Conservation (phyloP, 768 basidiomycete genomes). For the Trametopsis cervina region DNA sequence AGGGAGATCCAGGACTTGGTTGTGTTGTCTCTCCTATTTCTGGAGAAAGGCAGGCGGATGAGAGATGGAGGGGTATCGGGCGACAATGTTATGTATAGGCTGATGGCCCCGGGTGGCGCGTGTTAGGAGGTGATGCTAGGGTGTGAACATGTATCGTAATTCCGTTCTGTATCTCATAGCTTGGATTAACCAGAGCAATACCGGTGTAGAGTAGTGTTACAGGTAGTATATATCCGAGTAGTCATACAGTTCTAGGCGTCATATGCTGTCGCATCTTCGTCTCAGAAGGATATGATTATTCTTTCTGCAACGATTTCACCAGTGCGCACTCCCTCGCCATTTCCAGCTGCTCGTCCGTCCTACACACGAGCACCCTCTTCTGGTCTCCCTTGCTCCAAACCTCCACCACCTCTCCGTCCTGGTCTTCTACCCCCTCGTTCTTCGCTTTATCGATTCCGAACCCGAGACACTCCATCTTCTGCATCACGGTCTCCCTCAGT, state of each 20-base stretch:
- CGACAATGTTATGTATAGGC: neutral
- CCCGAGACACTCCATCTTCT: constrained; percentile 54
- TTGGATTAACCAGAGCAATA: too few relatives aligned
- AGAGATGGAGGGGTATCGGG: constrained; percentile 9
- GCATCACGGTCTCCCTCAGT: constrained; percentile 52
- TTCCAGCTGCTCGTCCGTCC: constrained; percentile 15
- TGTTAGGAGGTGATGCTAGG: too few relatives aligned
- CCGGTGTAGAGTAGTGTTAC: too few relatives aligned
- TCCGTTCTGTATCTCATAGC: too few relatives aligned
- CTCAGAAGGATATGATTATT: too few relatives aligned
- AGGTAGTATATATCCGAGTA: too few relatives aligned
- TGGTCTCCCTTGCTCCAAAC: constrained; percentile 28
- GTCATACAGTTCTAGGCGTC: too few relatives aligned
- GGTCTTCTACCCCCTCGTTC: constrained; percentile 33
- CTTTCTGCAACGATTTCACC: constrained; percentile 11
- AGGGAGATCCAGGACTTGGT: constrained; percentile 30
- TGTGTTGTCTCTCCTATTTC: constrained; percentile 34
- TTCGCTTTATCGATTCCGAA: constrained; percentile 44
- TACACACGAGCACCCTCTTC: constrained; percentile 16
- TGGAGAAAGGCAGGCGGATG: constrained; percentile 33
- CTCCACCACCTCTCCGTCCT: constrained; percentile 39
- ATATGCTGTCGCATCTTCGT: too few relatives aligned
- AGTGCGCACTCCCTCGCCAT: constrained; percentile 13
- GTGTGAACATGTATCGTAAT: too few relatives aligned
- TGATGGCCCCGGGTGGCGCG: neutral